Conservation (phyloP, 768 basidiomycete genomes). For the Suillus variegatus region DNA sequence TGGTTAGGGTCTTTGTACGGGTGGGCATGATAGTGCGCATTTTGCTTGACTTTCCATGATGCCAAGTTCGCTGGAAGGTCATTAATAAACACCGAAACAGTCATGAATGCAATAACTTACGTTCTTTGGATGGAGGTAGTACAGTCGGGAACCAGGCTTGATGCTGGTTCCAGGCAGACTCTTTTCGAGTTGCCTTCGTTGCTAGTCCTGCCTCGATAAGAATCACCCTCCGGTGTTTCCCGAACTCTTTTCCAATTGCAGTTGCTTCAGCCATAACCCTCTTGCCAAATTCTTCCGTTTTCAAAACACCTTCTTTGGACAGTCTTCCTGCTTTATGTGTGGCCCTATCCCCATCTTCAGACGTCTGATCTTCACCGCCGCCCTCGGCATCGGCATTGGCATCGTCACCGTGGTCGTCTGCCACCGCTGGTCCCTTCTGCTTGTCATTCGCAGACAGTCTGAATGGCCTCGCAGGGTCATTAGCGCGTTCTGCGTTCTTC, state of each 20-base stretch:
- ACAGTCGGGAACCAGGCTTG: neutral
- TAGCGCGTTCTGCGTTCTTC: no score
- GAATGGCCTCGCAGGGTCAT: no score
- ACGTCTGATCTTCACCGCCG: neutral
- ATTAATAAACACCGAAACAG: neutral
- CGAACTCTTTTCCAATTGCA: slow-evolving; percentile 5
- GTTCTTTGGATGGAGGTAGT: neutral
- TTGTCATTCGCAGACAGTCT: no score
- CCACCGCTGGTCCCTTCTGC: neutral
- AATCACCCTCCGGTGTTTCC: neutral
- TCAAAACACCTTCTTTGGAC: neutral
- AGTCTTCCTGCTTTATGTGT: slow-evolving; percentile 1
- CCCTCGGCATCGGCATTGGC: neutral
- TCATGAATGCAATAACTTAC: neutral
- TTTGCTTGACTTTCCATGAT: neutral
- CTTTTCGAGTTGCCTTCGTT: slow-evolving; percentile 4
- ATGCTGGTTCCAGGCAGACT: neutral
- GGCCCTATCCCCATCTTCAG: neutral
- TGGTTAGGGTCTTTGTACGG: neutral
- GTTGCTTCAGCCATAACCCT: neutral
- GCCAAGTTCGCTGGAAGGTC: neutral
- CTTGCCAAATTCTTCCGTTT: neutral
- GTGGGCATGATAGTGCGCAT: neutral
- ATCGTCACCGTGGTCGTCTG: neutral
- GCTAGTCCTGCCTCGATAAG: slow-evolving; percentile 3